Conservation (phyloP, 352 stramenopile species). For the Pythium sukuiense region DNA sequence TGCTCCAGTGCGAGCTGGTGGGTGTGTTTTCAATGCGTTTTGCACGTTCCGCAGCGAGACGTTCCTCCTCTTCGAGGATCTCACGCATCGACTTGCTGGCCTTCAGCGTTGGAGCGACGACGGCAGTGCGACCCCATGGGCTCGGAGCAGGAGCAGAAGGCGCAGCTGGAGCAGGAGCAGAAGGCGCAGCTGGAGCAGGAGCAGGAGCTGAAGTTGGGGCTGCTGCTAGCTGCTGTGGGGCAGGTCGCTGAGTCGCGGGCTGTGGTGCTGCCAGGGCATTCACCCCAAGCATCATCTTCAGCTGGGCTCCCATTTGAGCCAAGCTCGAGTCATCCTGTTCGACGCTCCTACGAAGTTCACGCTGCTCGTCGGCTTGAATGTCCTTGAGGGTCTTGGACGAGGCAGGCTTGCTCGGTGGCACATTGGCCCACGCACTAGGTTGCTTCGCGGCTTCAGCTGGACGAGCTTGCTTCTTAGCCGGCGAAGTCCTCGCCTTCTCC, state of each 20-base stretch:
- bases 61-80: slow-evolving; percentile 82
- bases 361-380: slow-evolving; percentile 82
- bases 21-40: slow-evolving; percentile 41
- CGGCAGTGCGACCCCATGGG: slow-evolving; percentile 50
- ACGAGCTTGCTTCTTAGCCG: slow-evolving; percentile 36
- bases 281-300: slow-evolving; percentile 90
- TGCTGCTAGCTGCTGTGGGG: slow-evolving; percentile 1
- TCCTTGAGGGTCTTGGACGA: slow-evolving; percentile 65
- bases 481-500: slow-evolving; percentile 28
- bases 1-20: slow-evolving; percentile 79
- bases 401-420: slow-evolving; percentile 9
- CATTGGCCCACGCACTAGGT: slow-evolving; percentile 43
- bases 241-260: slow-evolving; percentile 3
- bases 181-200: slow-evolving; percentile 9
- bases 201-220: slow-evolving; percentile 13
- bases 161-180: slow-evolving; percentile 13
- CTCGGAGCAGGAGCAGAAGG: slow-evolving; percentile 31
- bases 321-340: slow-evolving; percentile 45
- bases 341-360: slow-evolving; percentile 60
- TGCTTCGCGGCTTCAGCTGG: slow-evolving; percentile 24
- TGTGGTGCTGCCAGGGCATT: slow-evolving; percentile 15
- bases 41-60: slow-evolving; percentile 63
- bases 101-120: slow-evolving; percentile 28
- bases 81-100: slow-evolving; percentile 77
- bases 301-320: slow-evolving; percentile 77